phyloP scores from a whole-genome alignment of 495 filamentous ascomycete genomes.

The Aspergillus asperescens region DNA sequence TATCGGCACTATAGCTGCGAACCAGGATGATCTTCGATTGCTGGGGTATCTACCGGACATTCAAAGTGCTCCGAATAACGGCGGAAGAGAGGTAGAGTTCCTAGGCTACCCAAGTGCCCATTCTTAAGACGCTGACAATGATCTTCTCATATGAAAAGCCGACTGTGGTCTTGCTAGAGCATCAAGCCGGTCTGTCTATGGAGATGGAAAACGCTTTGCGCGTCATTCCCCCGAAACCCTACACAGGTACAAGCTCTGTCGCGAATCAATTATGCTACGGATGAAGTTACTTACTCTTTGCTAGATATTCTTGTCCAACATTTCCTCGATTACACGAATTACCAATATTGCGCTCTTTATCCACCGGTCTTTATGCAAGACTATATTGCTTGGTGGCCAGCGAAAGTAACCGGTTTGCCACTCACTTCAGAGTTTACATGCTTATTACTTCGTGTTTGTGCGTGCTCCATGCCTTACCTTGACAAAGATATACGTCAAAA shows the following conservation, averaged over 20 bases:
- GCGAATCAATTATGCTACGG: background rate
- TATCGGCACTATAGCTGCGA: background rate
- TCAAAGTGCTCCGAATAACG: conserved; percentile 9
- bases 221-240: conserved; percentile 27
- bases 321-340: conserved; percentile 44
- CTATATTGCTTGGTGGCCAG: conserved; percentile 26
- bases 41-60: conserved; percentile 26
- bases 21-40: conserved; percentile 20
- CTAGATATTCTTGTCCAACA: conserved; percentile 47
- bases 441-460: conserved; percentile 47
- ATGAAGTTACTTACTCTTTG: conserved; percentile 4
- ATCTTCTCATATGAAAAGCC: background rate
- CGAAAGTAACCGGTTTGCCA: background rate
- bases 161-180: background rate
- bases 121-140: too few species aligned
- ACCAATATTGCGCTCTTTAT: conserved; percentile 47
- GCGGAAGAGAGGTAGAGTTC: too few species aligned
- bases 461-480: conserved; percentile 46
- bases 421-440: conserved; percentile 44
- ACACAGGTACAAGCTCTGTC: conserved; percentile 21
- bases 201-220: conserved; percentile 26
- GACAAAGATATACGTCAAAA: conserved; percentile 31
- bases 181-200: background rate
- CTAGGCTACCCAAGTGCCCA: too few species aligned
- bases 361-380: conserved; percentile 43